These are phyloP conservation scores for Cystofilobasidium macerans DNA, from an alignment of 768 basidiomycete genomes.

Conservation along the genomic window DNA sequence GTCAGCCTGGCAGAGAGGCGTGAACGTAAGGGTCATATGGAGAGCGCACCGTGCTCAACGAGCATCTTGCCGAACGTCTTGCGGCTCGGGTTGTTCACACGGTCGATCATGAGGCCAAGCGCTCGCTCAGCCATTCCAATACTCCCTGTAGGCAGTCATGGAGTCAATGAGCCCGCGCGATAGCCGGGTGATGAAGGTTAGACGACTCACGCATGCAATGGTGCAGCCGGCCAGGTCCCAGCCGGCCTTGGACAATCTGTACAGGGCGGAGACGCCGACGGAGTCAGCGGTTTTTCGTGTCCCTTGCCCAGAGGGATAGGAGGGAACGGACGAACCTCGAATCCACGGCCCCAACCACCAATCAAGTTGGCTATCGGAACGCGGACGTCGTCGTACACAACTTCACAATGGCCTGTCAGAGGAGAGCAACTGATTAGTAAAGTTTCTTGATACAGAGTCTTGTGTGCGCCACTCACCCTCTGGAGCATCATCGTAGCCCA, in stretches of 20 bases:
- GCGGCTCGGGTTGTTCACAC: conserved; percentile 80
- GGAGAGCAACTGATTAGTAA: neutral
- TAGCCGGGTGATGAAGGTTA: neutral
- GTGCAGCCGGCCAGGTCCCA: conserved; percentile 91
- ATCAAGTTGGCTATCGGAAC: conserved; percentile 74
- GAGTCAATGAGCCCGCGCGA: neutral
- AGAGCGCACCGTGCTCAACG: conserved; percentile 65
- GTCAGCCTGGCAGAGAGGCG: neutral
- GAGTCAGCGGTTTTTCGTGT: no score
- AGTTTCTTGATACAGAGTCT: neutral
- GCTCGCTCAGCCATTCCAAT: conserved; percentile 79
- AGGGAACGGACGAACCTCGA: conserved; percentile 51
- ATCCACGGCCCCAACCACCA: conserved; percentile 71
- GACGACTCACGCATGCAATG: conserved; percentile 62
- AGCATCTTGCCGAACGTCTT: conserved; percentile 92
- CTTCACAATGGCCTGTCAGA: conserved; percentile 70
- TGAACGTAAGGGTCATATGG: neutral
- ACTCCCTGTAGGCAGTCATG: conserved; percentile 44
- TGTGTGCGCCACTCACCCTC: conserved; percentile 6
- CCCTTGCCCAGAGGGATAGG: no score
- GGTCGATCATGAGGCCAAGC: conserved; percentile 73
- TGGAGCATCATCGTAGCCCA: conserved; percentile 84
- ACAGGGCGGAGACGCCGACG: neutral
- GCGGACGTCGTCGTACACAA: conserved; percentile 86
- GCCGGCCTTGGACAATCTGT: conserved; percentile 84